phyloP scores from a whole-genome alignment of 352 stramenopile species.

The Phytophthora cactorum region DNA sequence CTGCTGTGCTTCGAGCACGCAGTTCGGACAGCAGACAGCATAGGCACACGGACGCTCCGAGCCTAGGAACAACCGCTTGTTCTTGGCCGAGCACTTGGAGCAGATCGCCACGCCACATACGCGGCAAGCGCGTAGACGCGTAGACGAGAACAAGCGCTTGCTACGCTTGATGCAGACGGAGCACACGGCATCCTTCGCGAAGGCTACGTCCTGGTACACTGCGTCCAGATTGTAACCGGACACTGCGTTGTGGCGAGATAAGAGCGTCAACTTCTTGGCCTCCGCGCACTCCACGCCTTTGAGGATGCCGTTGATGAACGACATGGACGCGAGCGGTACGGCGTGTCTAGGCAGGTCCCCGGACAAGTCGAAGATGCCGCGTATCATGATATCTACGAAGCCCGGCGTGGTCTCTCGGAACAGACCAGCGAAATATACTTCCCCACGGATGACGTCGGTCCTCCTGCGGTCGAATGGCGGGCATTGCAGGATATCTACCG shows the following conservation, averaged over 20 bases:
- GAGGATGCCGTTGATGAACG: slow-evolving; percentile 45
- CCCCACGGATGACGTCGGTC: slow-evolving; percentile 37
- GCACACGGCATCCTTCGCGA: slow-evolving; percentile 28
- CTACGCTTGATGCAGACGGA: slow-evolving; percentile 42
- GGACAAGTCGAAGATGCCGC: slow-evolving; percentile 50
- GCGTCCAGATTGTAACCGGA: slow-evolving; percentile 33
- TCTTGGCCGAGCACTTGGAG: slow-evolving; percentile 38
- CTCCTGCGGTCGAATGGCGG: slow-evolving; percentile 33
- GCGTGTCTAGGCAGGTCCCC: slow-evolving; percentile 41
- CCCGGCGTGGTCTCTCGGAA: slow-evolving; percentile 49
- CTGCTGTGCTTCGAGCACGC: slow-evolving; percentile 39
- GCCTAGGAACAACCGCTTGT: slow-evolving; percentile 34
- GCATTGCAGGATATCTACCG: slow-evolving; percentile 50
- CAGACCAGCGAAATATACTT: slow-evolving; percentile 39
- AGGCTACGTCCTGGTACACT: slow-evolving; percentile 18
- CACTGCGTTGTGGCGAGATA: slow-evolving; percentile 35
- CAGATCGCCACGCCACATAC: slow-evolving; percentile 36
- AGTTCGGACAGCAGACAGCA: slow-evolving; percentile 38
- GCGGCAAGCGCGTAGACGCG: slow-evolving; percentile 24
- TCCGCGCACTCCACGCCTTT: slow-evolving; percentile 50
- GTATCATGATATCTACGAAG: slow-evolving; percentile 51
- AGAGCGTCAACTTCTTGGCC: slow-evolving; percentile 63
- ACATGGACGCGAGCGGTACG: slow-evolving; percentile 36
- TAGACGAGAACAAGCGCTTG: slow-evolving; percentile 26
- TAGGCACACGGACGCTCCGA: slow-evolving; percentile 24